Conservation (phyloP, 768 basidiomycete species). For the Lentinula boryana region DNA sequence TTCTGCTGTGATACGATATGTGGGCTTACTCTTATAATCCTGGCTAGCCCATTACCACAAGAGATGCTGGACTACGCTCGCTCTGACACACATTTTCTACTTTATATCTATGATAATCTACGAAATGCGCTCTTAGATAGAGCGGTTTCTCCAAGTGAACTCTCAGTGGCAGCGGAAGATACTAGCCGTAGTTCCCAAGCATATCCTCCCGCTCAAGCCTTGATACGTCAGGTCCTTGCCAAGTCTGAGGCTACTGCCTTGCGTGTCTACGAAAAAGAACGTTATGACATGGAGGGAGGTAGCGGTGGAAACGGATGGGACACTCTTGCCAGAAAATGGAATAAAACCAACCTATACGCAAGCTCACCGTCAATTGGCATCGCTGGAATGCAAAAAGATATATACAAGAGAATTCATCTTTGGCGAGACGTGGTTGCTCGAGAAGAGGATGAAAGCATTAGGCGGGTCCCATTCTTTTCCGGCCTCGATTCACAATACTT, state of each 20-base stretch:
- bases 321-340: conserved; percentile 76
- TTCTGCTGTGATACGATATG: not conserved
- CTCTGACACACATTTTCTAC: conserved; percentile 92
- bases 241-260: conserved; percentile 76
- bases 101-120: conserved; percentile 89
- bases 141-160: conserved; percentile 31
- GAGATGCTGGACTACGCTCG: conserved; percentile 94
- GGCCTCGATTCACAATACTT: not conserved
- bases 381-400: conserved; percentile 41
- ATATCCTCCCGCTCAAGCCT: conserved; percentile 22
- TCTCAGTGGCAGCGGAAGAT: conserved; percentile 4
- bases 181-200: conserved; percentile 13
- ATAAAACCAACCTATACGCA: conserved; percentile 47
- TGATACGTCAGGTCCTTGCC: conserved; percentile 59
- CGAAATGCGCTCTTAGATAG: conserved; percentile 82
- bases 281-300: conserved; percentile 63
- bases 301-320: conserved; percentile 73
- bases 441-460: conserved; percentile 80
- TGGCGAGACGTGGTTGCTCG: conserved; percentile 82
- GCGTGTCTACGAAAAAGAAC: conserved; percentile 60
- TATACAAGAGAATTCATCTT: conserved; percentile 67
- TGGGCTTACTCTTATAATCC: not conserved
- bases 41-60: conserved; percentile 61
- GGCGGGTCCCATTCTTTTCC: conserved; percentile 36
- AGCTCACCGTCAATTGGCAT: conserved; percentile 17